Evolutionary conservation across 306 rosid genomes (phyloP).

Genomic region (Heteromeles arbutifolia): DNA sequence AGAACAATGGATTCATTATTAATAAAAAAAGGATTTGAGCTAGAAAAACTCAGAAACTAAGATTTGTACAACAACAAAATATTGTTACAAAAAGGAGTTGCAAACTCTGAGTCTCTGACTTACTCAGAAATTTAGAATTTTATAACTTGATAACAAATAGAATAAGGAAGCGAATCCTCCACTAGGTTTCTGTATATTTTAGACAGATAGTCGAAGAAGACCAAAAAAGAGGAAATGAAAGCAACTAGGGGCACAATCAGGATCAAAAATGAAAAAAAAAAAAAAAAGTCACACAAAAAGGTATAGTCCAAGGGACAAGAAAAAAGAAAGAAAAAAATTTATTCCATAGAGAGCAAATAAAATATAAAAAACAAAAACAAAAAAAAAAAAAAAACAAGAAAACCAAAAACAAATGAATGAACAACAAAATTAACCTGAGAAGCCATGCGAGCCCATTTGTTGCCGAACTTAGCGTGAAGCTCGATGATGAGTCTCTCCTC

Average conservation of each 20-base stretch:
- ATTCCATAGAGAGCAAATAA: background rate
- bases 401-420: background rate
- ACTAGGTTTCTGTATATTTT: background rate
- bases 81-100: too few relatives aligned
- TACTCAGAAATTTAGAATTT: background rate
- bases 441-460: slow-evolving; percentile 94
- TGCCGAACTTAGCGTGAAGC: slow-evolving; percentile 75
- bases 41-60: background rate
- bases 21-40: background rate
- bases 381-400: background rate
- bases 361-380: background rate
- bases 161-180: background rate
- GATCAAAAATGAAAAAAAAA: background rate
- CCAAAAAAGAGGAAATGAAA: slow-evolving; percentile 2
- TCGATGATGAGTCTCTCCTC: slow-evolving; percentile 59
- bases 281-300: background rate
- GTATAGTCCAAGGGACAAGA: background rate
- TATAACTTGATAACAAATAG: background rate
- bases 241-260: background rate
- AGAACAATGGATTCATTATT: background rate
- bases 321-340: background rate
- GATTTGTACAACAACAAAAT: background rate
- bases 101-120: background rate
- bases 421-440: slow-evolving; percentile 37
- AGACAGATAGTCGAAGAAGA: slow-evolving; percentile 17